Conservation (phyloP, 768 basidiomycete genomes). For the Peribolospora kevripleyi region DNA sequence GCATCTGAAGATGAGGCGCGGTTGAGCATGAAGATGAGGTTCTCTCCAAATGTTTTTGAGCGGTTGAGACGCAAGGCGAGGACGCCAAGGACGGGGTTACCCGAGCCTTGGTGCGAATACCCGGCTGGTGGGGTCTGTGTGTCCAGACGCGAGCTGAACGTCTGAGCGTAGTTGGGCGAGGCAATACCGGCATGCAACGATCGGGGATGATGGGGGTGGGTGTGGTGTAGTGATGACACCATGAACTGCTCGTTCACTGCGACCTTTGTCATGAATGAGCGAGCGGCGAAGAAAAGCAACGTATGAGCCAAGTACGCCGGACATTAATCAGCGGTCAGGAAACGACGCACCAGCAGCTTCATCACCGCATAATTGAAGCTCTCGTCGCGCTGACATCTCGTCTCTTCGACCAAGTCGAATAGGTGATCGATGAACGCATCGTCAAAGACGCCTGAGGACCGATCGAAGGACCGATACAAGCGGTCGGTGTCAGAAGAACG, state of each 20-base stretch:
- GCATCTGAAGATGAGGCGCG: constrained; percentile 48
- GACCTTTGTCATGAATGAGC: constrained; percentile 29
- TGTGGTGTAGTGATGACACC: constrained; percentile 41
- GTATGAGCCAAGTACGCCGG: neutral
- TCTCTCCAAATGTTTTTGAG: constrained; percentile 92
- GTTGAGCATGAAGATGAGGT: constrained; percentile 97
- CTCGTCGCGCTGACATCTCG: constrained; percentile 65
- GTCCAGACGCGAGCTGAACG: no score
- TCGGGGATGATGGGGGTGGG: constrained; percentile 2
- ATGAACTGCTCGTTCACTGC: constrained; percentile 96
- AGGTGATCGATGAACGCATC: constrained; percentile 67
- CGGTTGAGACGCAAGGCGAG: constrained; percentile 59
- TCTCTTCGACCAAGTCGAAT: constrained; percentile 83
- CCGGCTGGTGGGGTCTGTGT: constrained; percentile 9
- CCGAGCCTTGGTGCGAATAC: constrained; percentile 9
- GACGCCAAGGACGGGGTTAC: constrained; percentile 58
- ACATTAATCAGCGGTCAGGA: neutral
- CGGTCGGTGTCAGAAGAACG: neutral
- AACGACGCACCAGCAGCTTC: constrained; percentile 52
- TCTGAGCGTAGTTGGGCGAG: constrained; percentile 1
- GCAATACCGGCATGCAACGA: constrained; percentile 1
- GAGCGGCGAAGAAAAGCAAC: neutral
- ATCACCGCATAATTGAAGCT: constrained; percentile 87
- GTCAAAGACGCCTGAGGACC: constrained; percentile 40
- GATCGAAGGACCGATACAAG: neutral